Percentiles rank a stretch among this genome's conserved stretches.
phyloP scores from a whole-genome alignment of 345 rosid species.

The Salix exigua region DNA sequence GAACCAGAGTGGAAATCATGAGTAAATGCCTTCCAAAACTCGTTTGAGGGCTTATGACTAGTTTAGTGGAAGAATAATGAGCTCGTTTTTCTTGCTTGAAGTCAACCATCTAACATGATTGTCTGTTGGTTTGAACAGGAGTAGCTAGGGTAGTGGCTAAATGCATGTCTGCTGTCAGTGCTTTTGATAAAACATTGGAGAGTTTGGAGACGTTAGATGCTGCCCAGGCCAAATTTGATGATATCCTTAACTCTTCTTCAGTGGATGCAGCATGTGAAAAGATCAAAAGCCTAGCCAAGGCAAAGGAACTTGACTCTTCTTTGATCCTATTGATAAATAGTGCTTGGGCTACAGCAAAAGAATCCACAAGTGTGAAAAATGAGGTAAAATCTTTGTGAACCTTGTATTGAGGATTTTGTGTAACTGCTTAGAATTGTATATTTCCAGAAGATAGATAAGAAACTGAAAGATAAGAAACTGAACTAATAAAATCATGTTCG shows the following conservation, averaged over 20 bases:
- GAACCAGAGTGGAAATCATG: too few relatives aligned
- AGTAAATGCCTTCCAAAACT: not conserved
- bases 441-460: too few relatives aligned
- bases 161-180: constrained; percentile 82
- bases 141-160: constrained; percentile 73
- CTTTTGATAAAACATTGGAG: constrained; percentile 77
- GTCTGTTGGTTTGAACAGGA: constrained; percentile 42
- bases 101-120: not conserved
- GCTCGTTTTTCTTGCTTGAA: not conserved
- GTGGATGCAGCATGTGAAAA: constrained; percentile 78
- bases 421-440: too few relatives aligned
- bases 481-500: too few relatives aligned
- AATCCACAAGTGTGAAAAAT: constrained; percentile 62
- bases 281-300: constrained; percentile 76
- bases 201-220: constrained; percentile 60
- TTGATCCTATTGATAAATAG: constrained; percentile 74
- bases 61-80: not conserved
- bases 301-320: constrained; percentile 87
- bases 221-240: constrained; percentile 87
- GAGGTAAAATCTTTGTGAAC: constrained; percentile 44
- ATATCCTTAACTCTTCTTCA: constrained; percentile 74
- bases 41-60: not conserved
- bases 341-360: constrained; percentile 91
- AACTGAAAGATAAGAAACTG: too few relatives aligned
- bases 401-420: not conserved